These are phyloP conservation scores for Penicillium angulare DNA, from an alignment of 495 filamentous ascomycete species.

Conservation along the genomic window DNA sequence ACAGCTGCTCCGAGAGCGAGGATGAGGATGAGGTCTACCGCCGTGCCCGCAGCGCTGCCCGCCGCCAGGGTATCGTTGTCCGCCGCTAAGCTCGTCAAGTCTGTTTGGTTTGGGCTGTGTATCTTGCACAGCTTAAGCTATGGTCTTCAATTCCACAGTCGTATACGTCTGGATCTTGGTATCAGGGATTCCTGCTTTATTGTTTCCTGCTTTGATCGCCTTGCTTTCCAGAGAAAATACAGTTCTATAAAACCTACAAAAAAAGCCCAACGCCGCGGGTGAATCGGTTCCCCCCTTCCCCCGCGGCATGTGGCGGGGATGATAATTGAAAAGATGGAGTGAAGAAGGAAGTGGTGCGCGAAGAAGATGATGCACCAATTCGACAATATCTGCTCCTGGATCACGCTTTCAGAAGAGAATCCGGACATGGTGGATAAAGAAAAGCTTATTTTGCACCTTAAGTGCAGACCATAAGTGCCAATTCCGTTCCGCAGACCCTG, in stretches of 20 bases:
- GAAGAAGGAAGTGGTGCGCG: neutral
- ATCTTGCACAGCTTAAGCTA: neutral
- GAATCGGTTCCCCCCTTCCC: slow-evolving; percentile 21
- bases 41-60: slow-evolving; percentile 46
- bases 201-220: slow-evolving; percentile 14
- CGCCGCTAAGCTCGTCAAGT: slow-evolving; percentile 40
- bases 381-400: slow-evolving; percentile 19
- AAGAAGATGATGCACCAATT: slow-evolving; percentile 15
- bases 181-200: slow-evolving; percentile 16
- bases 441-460: slow-evolving; percentile 23
- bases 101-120: neutral
- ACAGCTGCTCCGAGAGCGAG: slow-evolving; percentile 48
- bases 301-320: slow-evolving; percentile 20
- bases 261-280: slow-evolving; percentile 24
- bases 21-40: slow-evolving; percentile 59
- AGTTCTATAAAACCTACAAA: slow-evolving; percentile 23
- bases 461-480: slow-evolving; percentile 19
- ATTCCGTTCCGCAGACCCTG: slow-evolving; percentile 9
- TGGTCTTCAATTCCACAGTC: neutral
- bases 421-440: slow-evolving; percentile 17
- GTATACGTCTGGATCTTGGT: slow-evolving; percentile 15
- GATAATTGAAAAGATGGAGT: slow-evolving; percentile 13
- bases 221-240: slow-evolving; percentile 14
- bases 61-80: slow-evolving; percentile 78
- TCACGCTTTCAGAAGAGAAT: neutral